A percentile compares a stretch with the other conserved stretches of the same genome.
phyloP scores from a whole-genome alignment of 257 asterid genomes.

The Paulownia fortunei region DNA sequence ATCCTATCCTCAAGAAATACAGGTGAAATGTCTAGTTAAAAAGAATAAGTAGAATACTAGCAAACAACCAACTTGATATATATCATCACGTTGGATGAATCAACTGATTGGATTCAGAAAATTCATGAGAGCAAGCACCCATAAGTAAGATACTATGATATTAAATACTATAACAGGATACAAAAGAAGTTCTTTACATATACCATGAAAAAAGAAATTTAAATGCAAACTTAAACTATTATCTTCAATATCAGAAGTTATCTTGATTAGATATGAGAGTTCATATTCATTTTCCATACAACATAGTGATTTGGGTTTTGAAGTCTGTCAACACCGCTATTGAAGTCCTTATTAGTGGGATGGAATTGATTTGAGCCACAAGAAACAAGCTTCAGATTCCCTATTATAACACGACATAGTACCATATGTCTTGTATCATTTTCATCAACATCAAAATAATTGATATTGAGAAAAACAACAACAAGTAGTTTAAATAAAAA shows the following conservation, averaged over 20 bases:
- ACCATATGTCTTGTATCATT: too few species aligned
- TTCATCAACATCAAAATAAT: too few species aligned
- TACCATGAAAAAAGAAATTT: too few species aligned
- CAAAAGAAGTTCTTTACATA: too few species aligned
- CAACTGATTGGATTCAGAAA: neutral
- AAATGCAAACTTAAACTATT: constrained; percentile 22
- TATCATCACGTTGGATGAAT: neutral
- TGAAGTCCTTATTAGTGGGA: constrained; percentile 85
- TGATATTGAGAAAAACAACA: too few species aligned
- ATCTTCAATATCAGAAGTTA: constrained; percentile 57
- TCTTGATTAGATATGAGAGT: constrained; percentile 78
- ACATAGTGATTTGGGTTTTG: constrained; percentile 65
- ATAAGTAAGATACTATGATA: too few species aligned
- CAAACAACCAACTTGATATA: constrained; percentile 8
- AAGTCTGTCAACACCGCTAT: constrained; percentile 83
- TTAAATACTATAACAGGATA: too few species aligned
- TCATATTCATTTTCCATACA: constrained; percentile 82
- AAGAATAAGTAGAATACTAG: neutral
- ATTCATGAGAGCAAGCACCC: too few species aligned
- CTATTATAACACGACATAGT: constrained; percentile 55
- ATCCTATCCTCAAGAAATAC: neutral
- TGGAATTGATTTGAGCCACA: constrained; percentile 79
- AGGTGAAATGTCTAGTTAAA: neutral
- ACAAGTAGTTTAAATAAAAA: too few species aligned
- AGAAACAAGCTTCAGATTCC: constrained; percentile 67